Conservation (phyloP, 2,329 filamentous ascomycete species). For the Paraconiothyrium sp. region DNA sequence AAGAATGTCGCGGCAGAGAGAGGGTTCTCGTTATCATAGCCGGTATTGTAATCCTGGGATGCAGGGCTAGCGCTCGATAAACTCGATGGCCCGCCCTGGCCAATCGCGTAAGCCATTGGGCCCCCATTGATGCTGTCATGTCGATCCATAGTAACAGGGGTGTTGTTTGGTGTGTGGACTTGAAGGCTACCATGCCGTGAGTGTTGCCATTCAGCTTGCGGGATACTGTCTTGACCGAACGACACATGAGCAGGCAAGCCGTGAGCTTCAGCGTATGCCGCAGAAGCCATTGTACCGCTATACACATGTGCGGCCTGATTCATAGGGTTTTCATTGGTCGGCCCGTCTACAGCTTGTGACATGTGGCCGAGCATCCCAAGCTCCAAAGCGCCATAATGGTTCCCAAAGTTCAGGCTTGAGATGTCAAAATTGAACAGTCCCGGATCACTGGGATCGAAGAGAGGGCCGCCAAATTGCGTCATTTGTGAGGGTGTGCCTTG, state of each 20-base stretch:
- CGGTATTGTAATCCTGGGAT: constrained; percentile 49
- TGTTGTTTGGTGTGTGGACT: constrained; percentile 54
- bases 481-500: constrained; percentile 50
- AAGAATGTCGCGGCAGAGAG: constrained; percentile 47
- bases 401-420: constrained; percentile 92
- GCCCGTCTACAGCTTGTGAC: constrained; percentile 87
- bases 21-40: constrained; percentile 57
- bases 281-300: constrained; percentile 50
- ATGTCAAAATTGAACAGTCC: constrained; percentile 96
- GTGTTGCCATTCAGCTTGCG: constrained; percentile 49
- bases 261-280: constrained; percentile 35
- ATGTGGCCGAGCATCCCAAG: constrained; percentile 97
- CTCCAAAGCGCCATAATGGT: constrained; percentile 93
- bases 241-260: constrained; percentile 41
- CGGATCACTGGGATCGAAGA: constrained; percentile 92
- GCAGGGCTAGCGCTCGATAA: constrained; percentile 68
- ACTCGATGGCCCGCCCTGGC: constrained; percentile 62
- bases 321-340: constrained; percentile 68
- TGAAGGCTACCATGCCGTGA: constrained; percentile 57
- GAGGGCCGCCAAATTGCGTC: constrained; percentile 61
- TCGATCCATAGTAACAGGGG: constrained; percentile 48
- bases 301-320: constrained; percentile 48
- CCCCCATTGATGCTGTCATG: constrained; percentile 46
- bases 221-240: constrained; percentile 38
- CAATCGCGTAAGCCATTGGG: constrained; percentile 70